Conservation (phyloP, 768 basidiomycete species). For the Leccinum truebloodii region DNA sequence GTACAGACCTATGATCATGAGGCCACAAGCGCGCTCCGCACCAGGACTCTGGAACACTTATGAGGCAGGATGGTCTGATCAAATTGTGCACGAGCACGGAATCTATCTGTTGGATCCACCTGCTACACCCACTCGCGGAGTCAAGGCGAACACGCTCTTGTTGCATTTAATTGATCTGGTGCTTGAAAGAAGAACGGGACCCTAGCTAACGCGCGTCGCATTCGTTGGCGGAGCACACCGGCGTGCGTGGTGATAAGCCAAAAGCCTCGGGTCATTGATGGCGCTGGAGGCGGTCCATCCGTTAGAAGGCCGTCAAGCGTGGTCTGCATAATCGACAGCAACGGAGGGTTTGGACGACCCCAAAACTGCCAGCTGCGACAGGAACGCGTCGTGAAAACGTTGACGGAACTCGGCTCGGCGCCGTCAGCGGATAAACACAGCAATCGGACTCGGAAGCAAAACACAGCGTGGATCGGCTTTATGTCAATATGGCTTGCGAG, state of each 20-base stretch:
- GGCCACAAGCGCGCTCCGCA: conserved; percentile 4
- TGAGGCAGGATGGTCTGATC: conserved; percentile 3
- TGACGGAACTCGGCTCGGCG: conserved; percentile 5
- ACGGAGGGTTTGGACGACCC: conserved; percentile 24
- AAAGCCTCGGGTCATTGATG: conserved; percentile 1
- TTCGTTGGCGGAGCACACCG: background rate
- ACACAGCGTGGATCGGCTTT: conserved; percentile 14
- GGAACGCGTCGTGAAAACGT: conserved; percentile 20
- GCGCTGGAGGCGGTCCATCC: background rate
- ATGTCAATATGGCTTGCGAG: conserved; percentile 28
- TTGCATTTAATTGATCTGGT: conserved; percentile 9
- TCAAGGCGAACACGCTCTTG: conserved; percentile 21
- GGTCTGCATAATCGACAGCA: conserved; percentile 1
- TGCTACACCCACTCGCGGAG: conserved; percentile 13
- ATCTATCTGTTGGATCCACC: conserved; percentile 15
- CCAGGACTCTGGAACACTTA: conserved; percentile 7
- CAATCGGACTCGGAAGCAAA: conserved; percentile 2
- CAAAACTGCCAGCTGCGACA: conserved; percentile 35
- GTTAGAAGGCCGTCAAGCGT: conserved; percentile 1
- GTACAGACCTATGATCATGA: conserved; percentile 1
- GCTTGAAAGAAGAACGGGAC: conserved; percentile 17
- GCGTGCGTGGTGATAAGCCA: conserved; percentile 16
- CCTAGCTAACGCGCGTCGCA: conserved; percentile 18
- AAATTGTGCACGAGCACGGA: conserved; percentile 3
- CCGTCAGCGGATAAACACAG: conserved; percentile 17